Base-by-base conservation (phyloP, 805 yeast species). In the Kuraishia piskuri region DNA sequence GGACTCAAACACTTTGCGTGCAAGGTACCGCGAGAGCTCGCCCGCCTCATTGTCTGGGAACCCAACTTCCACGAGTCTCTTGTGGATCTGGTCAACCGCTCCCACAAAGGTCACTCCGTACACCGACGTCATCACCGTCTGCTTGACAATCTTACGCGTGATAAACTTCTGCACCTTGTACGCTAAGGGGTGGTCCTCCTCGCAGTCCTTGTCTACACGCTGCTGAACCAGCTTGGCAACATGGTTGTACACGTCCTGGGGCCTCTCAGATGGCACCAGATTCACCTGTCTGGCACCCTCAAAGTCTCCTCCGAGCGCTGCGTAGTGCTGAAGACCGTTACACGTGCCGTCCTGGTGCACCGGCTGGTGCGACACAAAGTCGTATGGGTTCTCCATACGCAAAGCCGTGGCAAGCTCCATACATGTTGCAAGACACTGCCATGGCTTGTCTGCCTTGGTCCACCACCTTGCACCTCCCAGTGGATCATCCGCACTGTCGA, bases 81-180 rank as follows among this genome's bases (percentile, higher is more conserved):
- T 87, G 54, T 82, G 80, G 62, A 92, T 90, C 70, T 92, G 99
- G 2, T 84, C 85, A 19, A 89, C 81, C 0, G 98, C 99, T 19
- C 99, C 99, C 57, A 89, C 79, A 64, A 80, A 90, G 0, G 99
- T 92, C 12, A 92, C 99, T 62, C 99, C 99, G 65, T 92, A 92
- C 40, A 92, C 99, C 63, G 90, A 91, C 0, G 99, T 92, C 99
- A 92, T 92, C 23, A 92, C 98, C 0, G 99, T 90, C 67, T 92
- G 99, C 65, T 92, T 92, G 40, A 94, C 96, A 49, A 94, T 85
- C 65, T 92, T 92, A 61, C 99, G 79, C 20, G 84, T 78, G 54
- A 92, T 79, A 55, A 82, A 78, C 51, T 84, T 87, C 54, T 77
- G 73, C 46, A 87, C 69, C 36, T 71, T 66, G n/a, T 63, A 49